Evolutionary conservation across 768 basidiomycete species (phyloP), one percentile per base, ranked within the genome.

Genomic region (Tricholoma bakamatsutake): DNA sequence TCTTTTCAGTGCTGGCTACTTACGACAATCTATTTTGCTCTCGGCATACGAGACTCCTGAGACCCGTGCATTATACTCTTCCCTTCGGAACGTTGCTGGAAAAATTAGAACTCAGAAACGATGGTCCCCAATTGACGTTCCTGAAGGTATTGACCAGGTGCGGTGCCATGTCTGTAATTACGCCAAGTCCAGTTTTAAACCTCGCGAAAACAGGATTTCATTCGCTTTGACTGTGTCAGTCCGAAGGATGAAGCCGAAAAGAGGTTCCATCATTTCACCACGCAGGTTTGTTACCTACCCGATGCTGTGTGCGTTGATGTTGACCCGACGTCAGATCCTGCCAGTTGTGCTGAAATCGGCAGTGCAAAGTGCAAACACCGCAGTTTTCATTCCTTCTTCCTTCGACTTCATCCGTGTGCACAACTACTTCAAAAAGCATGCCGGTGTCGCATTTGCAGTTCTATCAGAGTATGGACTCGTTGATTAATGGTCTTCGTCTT

Each of bases 341-440:
- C 94, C 97, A 7, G 66, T 77, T 13, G 73, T 97, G 21, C 74
- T 94, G 45, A 94, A 93, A 71, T 98, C 95, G 2, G 97, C 97
- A 0, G 92, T 98, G 5, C 90, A 92, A 70, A 92, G 93, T 60
- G 77, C 83, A 27, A 93, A 93, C 67, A 93, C 94, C 0, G 80
- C 87, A 50, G 78, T 98, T 59, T 90, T 98, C 67, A 75, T 99
- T 15, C 94, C 97, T 0, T 95, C 93, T 0, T 98, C 95, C 51
- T 95, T 96, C 67, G 97, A 98, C 71, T 98, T 95, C 67, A 90
- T 98, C 55, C 83, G 93, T 18, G 77, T 99, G 8, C 88, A 90
- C 57, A 93, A 94, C 57, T 77, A 91, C 70, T 85, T 98, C 73
- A 80, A 84, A 53, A 92, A 90, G 69, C 73, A 80, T 56, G 74